phyloP scores from a whole-genome alignment of 179 eudicot species.

The Actinidia polygama region DNA sequence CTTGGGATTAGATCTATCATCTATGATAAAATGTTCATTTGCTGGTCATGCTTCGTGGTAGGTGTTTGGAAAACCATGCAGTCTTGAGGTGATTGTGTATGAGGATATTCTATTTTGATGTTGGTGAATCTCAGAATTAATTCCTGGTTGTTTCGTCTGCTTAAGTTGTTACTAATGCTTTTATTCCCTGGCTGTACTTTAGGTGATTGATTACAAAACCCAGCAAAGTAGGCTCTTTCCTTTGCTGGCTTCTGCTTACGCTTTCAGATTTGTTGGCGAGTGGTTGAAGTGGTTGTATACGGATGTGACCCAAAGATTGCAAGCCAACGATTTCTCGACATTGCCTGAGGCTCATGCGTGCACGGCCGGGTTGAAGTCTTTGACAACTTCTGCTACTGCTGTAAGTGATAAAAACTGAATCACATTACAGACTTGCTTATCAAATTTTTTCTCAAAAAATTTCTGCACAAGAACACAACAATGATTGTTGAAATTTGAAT shows the following conservation, averaged over 20 bases:
- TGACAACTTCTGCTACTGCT: conserved; percentile 90
- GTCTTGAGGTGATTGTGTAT: neutral
- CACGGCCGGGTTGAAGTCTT: conserved; percentile 96
- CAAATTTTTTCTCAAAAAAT: neutral
- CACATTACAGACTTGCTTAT: neutral
- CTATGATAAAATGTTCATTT: neutral
- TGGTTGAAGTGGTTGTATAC: conserved; percentile 92
- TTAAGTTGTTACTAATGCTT: conserved; percentile 6
- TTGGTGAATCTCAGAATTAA: neutral
- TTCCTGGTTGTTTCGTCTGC: conserved; percentile 1
- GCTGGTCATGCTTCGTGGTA: neutral
- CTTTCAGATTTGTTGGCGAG: conserved; percentile 93
- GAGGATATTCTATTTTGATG: neutral
- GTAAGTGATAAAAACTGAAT: conserved; percentile 48
- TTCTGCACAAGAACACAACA: neutral
- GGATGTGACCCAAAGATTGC: conserved; percentile 84
- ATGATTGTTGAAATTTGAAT: neutral
- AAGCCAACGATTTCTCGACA: conserved; percentile 87
- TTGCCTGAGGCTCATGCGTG: conserved; percentile 99
- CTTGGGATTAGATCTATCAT: neutral
- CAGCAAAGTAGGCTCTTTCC: conserved; percentile 98
- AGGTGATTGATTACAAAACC: conserved; percentile 98
- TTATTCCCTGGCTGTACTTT: conserved; percentile 14
- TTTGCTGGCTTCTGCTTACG: conserved; percentile 95
- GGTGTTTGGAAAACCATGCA: neutral